phyloP scores from a whole-genome alignment of 768 basidiomycete genomes.

The Rhodocollybia butyracea region DNA sequence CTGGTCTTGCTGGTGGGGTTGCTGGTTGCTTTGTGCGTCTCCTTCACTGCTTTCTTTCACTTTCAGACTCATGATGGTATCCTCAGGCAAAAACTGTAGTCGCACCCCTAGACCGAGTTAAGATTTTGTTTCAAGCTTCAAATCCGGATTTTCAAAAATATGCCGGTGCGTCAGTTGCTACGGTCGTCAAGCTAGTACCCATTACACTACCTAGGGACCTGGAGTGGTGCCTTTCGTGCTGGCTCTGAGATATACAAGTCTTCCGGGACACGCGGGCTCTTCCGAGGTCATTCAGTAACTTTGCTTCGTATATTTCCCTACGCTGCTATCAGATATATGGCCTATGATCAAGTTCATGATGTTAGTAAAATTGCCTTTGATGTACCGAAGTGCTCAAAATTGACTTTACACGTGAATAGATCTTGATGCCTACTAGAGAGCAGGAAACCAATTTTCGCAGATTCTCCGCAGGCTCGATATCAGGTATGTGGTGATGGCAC shows the following conservation, averaged over 20 bases:
- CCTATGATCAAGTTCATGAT: conserved; percentile 84
- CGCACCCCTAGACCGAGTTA: conserved; percentile 95
- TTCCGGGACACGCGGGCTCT: conserved; percentile 72
- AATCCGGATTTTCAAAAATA: conserved; percentile 95
- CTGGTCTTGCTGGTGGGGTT: conserved; percentile 88
- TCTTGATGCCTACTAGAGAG: conserved; percentile 81
- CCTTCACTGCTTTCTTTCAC: conserved; percentile 7
- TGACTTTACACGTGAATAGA: conserved; percentile 33
- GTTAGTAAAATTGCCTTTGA: conserved; percentile 37
- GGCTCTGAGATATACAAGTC: conserved; percentile 66
- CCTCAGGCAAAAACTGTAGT: conserved; percentile 88
- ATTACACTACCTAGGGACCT: conserved; percentile 61
- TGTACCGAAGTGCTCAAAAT: not conserved
- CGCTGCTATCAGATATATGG: conserved; percentile 95
- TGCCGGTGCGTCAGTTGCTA: conserved; percentile 55
- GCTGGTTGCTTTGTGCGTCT: conserved; percentile 88
- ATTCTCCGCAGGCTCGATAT: conserved; percentile 83
- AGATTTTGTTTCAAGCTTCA: conserved; percentile 97
- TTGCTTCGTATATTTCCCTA: conserved; percentile 94
- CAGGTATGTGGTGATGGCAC: conserved; percentile 51
- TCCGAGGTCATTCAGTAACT: conserved; percentile 96
- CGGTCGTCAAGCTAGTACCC: not conserved
- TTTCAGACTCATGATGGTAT: conserved; percentile 11
- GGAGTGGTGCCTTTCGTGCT: conserved; percentile 81
- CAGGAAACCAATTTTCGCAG: conserved; percentile 76